These are phyloP conservation scores for Podila horticola DNA, from an alignment of 192 early-diverging fungal species.

Conservation along the genomic window DNA sequence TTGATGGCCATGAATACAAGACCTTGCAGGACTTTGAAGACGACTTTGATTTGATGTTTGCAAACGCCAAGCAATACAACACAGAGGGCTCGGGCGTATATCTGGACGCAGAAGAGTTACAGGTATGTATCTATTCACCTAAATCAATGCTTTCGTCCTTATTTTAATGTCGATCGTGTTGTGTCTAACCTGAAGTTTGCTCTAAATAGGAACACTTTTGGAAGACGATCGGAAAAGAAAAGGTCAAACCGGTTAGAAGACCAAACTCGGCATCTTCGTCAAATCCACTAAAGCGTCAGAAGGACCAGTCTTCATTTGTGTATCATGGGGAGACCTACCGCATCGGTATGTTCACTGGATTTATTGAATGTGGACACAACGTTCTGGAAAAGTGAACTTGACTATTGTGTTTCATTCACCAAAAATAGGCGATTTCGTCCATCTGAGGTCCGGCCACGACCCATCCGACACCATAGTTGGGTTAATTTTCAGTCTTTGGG, in stretches of 20 bases:
- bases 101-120: constrained; percentile 72
- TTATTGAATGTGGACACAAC: not conserved
- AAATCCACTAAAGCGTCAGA: constrained; percentile 19
- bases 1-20: constrained; percentile 70
- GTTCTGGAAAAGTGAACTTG: not conserved
- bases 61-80: constrained; percentile 94
- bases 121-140: constrained; percentile 30
- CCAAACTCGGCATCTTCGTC: constrained; percentile 7
- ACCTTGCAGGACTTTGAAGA: constrained; percentile 75
- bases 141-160: not conserved
- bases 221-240: constrained; percentile 45
- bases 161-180: constrained; percentile 1
- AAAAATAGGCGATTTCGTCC: constrained; percentile 31
- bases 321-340: constrained; percentile 20
- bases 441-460: not conserved
- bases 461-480: constrained; percentile 12
- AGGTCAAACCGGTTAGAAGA: not conserved
- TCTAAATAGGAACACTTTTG: constrained; percentile 27
- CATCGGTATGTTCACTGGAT: constrained; percentile 15
- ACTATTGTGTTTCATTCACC: not conserved
- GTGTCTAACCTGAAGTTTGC: not conserved
- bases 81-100: constrained; percentile 86
- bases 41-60: constrained; percentile 88
- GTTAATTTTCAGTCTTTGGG: constrained; percentile 14
- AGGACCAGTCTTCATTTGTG: constrained; percentile 15